Percentiles rank a stretch among this genome's conserved stretches.
phyloP scores from a whole-genome alignment of 371 early-diverging fungal genomes.

The Mucor indicus region DNA sequence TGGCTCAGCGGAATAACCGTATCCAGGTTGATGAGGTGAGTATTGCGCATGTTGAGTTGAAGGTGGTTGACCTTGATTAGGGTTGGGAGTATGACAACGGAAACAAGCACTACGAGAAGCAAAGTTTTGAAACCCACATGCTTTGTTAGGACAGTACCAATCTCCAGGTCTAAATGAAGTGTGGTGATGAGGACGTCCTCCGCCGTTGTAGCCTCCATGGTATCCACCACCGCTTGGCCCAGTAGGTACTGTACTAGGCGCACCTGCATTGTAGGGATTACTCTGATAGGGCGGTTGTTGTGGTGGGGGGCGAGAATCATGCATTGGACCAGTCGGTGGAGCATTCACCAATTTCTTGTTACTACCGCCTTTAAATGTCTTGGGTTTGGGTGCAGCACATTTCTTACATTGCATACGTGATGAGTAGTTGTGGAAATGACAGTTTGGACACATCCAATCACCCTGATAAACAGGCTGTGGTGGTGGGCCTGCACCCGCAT shows the following conservation, averaged over 20 bases:
- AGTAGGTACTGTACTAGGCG: constrained; percentile 2
- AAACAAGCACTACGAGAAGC: constrained; percentile 63
- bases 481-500: constrained; percentile 18
- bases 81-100: constrained; percentile 58
- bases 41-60: constrained; percentile 1
- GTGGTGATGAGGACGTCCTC: constrained; percentile 22
- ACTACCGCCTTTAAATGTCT: not conserved
- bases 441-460: constrained; percentile 59
- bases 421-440: constrained; percentile 59
- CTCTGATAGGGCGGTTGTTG: not conserved
- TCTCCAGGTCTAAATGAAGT: constrained; percentile 59
- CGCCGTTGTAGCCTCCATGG: constrained; percentile 16
- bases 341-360: not conserved
- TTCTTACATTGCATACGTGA: constrained; percentile 44
- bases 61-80: constrained; percentile 13
- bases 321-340: not conserved
- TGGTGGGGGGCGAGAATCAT: constrained; percentile 2
- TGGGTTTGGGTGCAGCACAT: constrained; percentile 32
- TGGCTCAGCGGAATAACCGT: constrained; percentile 25
- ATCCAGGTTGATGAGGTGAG: constrained; percentile 29
- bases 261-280: not conserved
- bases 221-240: constrained; percentile 5
- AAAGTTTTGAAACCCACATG: constrained; percentile 76
- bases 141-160: constrained; percentile 71
- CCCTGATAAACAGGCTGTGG: constrained; percentile 24